Evolutionary conservation across 768 basidiomycete species (phyloP), one percentile per base, ranked within the genome.

Genomic region (Clitopilus hobsonii): DNA sequence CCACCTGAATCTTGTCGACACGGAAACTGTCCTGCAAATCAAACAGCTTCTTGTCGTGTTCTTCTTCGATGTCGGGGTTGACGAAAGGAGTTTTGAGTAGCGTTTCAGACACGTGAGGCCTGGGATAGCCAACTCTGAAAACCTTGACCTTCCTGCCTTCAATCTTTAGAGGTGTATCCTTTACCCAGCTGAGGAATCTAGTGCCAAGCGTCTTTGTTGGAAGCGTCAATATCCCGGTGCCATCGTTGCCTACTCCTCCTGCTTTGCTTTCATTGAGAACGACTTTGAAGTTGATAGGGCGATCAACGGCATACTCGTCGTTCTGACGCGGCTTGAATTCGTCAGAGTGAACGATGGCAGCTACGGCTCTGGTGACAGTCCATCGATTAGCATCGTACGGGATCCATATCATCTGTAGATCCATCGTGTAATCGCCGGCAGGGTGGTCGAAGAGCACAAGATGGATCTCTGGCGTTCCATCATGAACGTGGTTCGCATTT

Each of bases 1-100:
- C 89, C 57, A 91, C 84, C 66, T 91, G 89, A 38, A 91, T 71
- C 7, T 72, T 71, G 53, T 80, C 74, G 10, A 91, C 71, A 26
- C 84, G 81, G 22, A 89, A 69, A 10, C 71, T 72, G 6, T 76
- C 68, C 14, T 76, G 64, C 10, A 87, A 71, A 3, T 74, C 66
- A 23, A 65, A 61, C 8, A 83, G 61, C 32, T 71, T 86, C 24
- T 65, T 50, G 52, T 70, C 65, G 52, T 74, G 80, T 38, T 80
- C 74, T 64, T 79, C 76, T 49, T 81, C 83, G 2, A 77, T 71
- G 24, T 78, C 73, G 0, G 86, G 84, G 56, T 81, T 66, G 14
- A 83, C 70, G 57, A 78, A 87, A 0, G 75, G 80, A 0, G 82
- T 81, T 63, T 82, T 85, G 50, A 71, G 68, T 36, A 87, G 68